Conservation (phyloP, 148 eudicot species). For the Fagopyrum esculentum region DNA sequence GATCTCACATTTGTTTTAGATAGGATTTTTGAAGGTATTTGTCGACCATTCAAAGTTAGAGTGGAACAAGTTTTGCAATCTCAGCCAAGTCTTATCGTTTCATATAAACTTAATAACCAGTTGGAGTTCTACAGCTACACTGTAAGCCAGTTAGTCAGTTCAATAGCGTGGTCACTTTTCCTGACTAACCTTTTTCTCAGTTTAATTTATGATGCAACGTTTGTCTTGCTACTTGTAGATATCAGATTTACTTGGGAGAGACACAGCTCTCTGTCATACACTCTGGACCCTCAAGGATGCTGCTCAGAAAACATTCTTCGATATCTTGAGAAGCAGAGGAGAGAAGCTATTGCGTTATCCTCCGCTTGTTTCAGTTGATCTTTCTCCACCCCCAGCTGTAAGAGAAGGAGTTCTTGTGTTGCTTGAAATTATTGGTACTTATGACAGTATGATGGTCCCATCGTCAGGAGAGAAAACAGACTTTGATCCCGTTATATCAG, state of each 20-base stretch:
- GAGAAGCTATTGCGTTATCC: conserved; percentile 94
- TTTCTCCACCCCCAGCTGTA: conserved; percentile 87
- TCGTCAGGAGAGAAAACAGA: conserved; percentile 62
- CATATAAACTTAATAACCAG: conserved; percentile 85
- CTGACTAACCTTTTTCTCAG: neutral
- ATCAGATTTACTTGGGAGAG: conserved; percentile 82
- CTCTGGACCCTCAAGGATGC: conserved; percentile 90
- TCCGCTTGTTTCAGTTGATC: conserved; percentile 86
- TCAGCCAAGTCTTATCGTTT: conserved; percentile 81
- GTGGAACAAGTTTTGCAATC: conserved; percentile 99
- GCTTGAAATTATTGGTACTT: conserved; percentile 79
- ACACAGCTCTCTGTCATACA: conserved; percentile 85
- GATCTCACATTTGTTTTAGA: conserved; percentile 94
- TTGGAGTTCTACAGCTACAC: conserved; percentile 92
- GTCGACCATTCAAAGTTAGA: conserved; percentile 95
- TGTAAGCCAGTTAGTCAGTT: conserved; percentile 39
- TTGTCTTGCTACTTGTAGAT: conserved; percentile 36
- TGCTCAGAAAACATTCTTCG: conserved; percentile 92
- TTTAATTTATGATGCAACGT: neutral
- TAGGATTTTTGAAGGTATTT: conserved; percentile 98
- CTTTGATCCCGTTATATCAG: conserved; percentile 85
- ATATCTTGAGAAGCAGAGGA: conserved; percentile 80
- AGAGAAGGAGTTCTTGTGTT: conserved; percentile 86
- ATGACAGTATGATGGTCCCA: conserved; percentile 92
- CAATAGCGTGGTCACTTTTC: neutral